A percentile compares a stretch with the other conserved stretches of the same genome.
Conservation (phyloP, 768 basidiomycete species). For the Gloeostereum incarnatum region DNA sequence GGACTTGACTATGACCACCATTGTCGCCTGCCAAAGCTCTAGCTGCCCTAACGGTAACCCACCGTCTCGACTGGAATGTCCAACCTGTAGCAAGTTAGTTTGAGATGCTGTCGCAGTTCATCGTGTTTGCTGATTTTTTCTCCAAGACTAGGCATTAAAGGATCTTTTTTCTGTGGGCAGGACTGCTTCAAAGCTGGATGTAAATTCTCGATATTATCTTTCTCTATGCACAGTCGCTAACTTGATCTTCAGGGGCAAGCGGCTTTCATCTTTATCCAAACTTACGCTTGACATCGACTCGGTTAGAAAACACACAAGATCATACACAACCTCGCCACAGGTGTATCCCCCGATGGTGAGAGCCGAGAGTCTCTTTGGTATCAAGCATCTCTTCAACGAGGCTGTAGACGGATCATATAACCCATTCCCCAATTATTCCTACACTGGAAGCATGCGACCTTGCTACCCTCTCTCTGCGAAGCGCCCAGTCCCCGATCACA, state of each 20-base stretch:
- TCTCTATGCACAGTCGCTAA: not conserved
- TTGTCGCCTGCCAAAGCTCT: conserved; percentile 56
- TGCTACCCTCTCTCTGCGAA: conserved; percentile 81
- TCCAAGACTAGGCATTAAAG: conserved; percentile 65
- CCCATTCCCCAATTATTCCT: conserved; percentile 70
- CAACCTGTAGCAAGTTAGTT: conserved; percentile 82
- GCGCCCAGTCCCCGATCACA: conserved; percentile 73
- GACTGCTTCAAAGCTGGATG: conserved; percentile 95
- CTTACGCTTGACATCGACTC: conserved; percentile 2
- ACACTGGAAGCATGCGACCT: conserved; percentile 73
- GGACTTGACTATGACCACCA: conserved; percentile 9
- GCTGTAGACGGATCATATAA: conserved; percentile 65
- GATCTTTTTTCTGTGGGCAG: conserved; percentile 90
- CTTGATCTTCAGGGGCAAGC: conserved; percentile 16
- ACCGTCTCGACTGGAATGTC: conserved; percentile 82
- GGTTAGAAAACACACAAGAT: conserved; percentile 86
- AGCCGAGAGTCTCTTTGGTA: too few species aligned
- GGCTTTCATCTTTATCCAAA: conserved; percentile 5
- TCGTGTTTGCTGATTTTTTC: conserved; percentile 5
- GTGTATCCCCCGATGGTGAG: too few species aligned
- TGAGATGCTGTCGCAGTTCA: conserved; percentile 8
- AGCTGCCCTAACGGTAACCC: conserved; percentile 76
- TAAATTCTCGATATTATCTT: conserved; percentile 30
- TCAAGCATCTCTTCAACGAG: not conserved
- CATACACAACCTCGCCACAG: conserved; percentile 57